Conservation (phyloP, 2,329 filamentous ascomycete species). For the Fusarium goolgardi region DNA sequence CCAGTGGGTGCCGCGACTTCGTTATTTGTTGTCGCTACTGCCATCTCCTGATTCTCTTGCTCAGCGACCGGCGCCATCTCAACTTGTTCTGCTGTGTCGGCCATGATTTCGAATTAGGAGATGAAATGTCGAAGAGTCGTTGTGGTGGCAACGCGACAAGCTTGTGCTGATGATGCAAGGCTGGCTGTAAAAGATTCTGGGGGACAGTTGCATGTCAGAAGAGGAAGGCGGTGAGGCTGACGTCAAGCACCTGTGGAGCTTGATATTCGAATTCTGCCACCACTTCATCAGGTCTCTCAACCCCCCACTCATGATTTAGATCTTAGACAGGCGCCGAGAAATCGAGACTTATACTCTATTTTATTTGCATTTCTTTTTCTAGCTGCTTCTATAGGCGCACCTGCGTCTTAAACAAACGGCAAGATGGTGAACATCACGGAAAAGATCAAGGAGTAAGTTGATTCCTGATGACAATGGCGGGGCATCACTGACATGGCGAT, state of each 20-base stretch:
- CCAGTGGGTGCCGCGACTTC: constrained; percentile 61
- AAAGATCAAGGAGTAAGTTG: constrained; percentile 95
- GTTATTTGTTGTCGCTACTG: constrained; percentile 54
- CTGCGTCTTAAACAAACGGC: constrained; percentile 46
- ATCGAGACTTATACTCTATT: constrained; percentile 24
- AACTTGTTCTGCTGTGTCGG: constrained; percentile 48
- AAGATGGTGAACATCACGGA: constrained; percentile 99
- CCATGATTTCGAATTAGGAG: constrained; percentile 44
- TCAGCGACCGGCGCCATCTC: constrained; percentile 43
- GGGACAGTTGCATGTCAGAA: constrained; percentile 28
- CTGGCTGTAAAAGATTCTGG: constrained; percentile 46
- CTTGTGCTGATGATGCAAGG: constrained; percentile 44
- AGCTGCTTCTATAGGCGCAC: constrained; percentile 38
- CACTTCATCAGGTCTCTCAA: constrained; percentile 43
- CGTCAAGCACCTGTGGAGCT: constrained; percentile 36
- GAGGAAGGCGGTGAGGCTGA: constrained; percentile 48
- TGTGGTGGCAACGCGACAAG: constrained; percentile 43
- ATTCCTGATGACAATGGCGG: constrained; percentile 3
- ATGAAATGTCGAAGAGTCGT: constrained; percentile 19
- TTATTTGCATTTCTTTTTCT: constrained; percentile 16
- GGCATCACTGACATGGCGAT: constrained; percentile 42
- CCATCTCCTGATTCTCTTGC: constrained; percentile 49
- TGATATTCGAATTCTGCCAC: constrained; percentile 42
- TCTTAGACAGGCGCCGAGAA: constrained; percentile 28
- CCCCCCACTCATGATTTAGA: constrained; percentile 47